phyloP scores from a whole-genome alignment of 495 filamentous ascomycete genomes.

The Talaromyces stipitatus region DNA sequence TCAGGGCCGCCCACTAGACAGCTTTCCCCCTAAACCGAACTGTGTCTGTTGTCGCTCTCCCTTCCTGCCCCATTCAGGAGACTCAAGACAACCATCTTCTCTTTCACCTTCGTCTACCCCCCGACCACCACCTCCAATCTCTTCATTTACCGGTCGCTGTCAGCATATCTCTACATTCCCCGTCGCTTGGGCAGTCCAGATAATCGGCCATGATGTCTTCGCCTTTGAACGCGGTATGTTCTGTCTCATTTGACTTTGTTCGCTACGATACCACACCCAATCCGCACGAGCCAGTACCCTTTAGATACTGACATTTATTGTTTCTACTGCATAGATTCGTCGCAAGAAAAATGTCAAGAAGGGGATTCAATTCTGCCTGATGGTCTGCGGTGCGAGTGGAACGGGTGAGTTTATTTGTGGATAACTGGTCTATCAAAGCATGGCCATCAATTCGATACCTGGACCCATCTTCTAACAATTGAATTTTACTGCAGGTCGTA shows the following conservation, averaged over 20 bases:
- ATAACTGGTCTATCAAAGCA: not conserved
- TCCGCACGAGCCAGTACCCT: not conserved
- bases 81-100: constrained; percentile 4
- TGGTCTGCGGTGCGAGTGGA: constrained; percentile 98
- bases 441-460: not conserved
- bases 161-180: constrained; percentile 5
- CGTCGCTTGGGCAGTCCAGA: not conserved
- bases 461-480: not conserved
- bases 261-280: constrained; percentile 13
- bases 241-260: constrained; percentile 24
- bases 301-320: constrained; percentile 15
- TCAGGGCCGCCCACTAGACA: not conserved
- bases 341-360: constrained; percentile 99
- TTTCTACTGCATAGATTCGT: constrained; percentile 59
- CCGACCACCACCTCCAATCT: constrained; percentile 4
- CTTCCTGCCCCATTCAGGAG: constrained; percentile 2
- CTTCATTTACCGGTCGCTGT: constrained; percentile 12
- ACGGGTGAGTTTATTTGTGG: constrained; percentile 60
- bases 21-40: constrained; percentile 5
- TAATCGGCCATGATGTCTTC: constrained; percentile 47
- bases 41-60: not conserved
- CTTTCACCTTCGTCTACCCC: constrained; percentile 6
- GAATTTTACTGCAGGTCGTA: constrained; percentile 58
- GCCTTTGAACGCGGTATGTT: constrained; percentile 53
- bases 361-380: constrained; percentile 99